Conservation (phyloP, 768 basidiomycete species). For the Pisolithus sp. region DNA sequence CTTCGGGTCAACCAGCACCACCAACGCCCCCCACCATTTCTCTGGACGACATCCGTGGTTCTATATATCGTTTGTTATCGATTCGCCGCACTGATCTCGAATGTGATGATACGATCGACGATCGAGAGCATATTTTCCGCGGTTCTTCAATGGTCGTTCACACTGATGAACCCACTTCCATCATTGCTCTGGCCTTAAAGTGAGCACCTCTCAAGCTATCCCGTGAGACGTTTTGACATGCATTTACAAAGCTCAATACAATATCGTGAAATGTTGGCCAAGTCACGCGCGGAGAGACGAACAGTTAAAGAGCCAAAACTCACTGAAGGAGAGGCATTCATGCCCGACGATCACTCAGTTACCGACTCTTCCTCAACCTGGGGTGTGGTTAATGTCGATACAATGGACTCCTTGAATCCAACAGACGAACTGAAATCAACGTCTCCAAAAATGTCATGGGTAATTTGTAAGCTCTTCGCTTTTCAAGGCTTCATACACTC, state of each 20-base stretch:
- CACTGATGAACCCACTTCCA: slow-evolving; percentile 96
- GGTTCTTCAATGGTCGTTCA: slow-evolving; percentile 93
- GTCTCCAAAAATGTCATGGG: slow-evolving; percentile 77
- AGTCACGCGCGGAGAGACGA: slow-evolving; percentile 72
- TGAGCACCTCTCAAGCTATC: slow-evolving; percentile 30
- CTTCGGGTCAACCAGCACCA: slow-evolving; percentile 30
- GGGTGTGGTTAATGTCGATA: slow-evolving; percentile 86
- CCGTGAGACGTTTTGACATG: slow-evolving; percentile 4
- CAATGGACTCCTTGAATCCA: slow-evolving; percentile 56
- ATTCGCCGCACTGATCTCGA: slow-evolving; percentile 51
- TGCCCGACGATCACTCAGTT: slow-evolving; percentile 84
- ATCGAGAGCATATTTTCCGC: slow-evolving; percentile 89
- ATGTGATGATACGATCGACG: slow-evolving; percentile 60
- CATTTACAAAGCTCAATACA: slow-evolving; percentile 56
- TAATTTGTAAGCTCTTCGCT: slow-evolving; percentile 52
- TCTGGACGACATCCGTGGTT: slow-evolving; percentile 47
- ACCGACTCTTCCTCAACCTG: slow-evolving; percentile 85
- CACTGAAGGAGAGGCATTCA: slow-evolving; percentile 78
- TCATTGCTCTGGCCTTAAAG: slow-evolving; percentile 92
- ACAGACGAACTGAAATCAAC: slow-evolving; percentile 71
- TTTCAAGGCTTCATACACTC: not conserved
- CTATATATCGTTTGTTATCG: slow-evolving; percentile 64
- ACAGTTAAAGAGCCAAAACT: slow-evolving; percentile 48
- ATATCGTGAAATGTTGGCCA: slow-evolving; percentile 74
- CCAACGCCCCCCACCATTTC: slow-evolving; percentile 47